These are phyloP conservation scores for Cynanchum wilfordii DNA, from an alignment of 257 asterid species.

Conservation along the genomic window DNA sequence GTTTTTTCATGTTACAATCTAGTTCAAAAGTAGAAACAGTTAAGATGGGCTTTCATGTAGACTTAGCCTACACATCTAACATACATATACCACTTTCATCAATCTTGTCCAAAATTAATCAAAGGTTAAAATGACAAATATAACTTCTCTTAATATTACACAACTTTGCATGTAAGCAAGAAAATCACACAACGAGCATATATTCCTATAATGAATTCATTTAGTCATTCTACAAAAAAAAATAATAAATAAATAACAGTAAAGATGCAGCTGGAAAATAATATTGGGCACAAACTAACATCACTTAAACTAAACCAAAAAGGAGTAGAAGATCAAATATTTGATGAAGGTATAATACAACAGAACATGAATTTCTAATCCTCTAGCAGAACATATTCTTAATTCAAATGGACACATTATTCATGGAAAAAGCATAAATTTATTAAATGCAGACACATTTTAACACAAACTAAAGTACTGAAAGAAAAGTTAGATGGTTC, in stretches of 20 bases:
- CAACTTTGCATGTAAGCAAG: too few species aligned
- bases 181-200: too few species aligned
- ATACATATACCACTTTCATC: not conserved
- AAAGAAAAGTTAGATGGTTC: not conserved
- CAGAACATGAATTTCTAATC: not conserved
- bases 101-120: not conserved
- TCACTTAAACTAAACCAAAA: not conserved
- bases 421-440: slow-evolving; percentile 1
- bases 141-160: not conserved
- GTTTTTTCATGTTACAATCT: not conserved
- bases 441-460: not conserved
- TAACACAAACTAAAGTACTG: not conserved
- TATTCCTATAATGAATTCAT: not conserved
- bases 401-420: not conserved
- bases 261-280: not conserved
- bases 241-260: too few species aligned
- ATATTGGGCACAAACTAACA: not conserved
- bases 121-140: not conserved
- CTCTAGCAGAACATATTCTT: not conserved
- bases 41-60: not conserved
- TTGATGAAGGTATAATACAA: not conserved
- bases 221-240: not conserved
- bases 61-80: not conserved
- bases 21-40: not conserved
- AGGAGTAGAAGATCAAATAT: not conserved